Base-by-base conservation (phyloP, 805 yeast genomes). In the Candida insectalens region DNA sequence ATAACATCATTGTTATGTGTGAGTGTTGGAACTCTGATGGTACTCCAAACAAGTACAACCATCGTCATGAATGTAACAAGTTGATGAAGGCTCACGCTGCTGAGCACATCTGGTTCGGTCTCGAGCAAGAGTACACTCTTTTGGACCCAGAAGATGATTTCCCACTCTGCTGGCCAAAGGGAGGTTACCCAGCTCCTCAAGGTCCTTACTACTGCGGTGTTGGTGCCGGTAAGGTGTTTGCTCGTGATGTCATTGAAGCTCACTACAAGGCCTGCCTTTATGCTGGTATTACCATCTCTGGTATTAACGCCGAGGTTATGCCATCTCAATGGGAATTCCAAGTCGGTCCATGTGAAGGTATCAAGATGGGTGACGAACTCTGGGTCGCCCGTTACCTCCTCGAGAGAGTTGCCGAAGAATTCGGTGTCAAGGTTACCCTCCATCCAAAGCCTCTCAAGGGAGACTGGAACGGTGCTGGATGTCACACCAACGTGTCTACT, bases 151-250 rank as follows among this genome's bases (percentile, higher is more conserved):
- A 53, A 34, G 80, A 63, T 53, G 95, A 83, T 62, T 67, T 80
- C 53, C 87, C 82, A 43, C 92, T 88, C 65, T 97, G 95, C 46
- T 92, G 98, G 98, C 98, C 98, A 64, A 79, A 83, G 71, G 96
- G 96, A 52, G 98, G 97, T 44, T 92, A 74, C 94, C 98, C 98
- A 60, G 97, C 95, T 50, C 97, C 98, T 46, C 98, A 92, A 70
- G 98, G 98, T 48, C 98, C 98, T 42, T 92, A 92, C 82, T 92
- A 92, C 79, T 92, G 98, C 74, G 98, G 97, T 77, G 98, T 92
- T 46, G 98, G 98, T 67, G 74, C 96, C 53, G 96, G 96, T 58
- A 88, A 85, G 70, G 98, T 89, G 44, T 84, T 80, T 62, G 95
- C 96, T 56, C 78, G 98, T 70, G 98, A 92, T 60, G 87, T 89